phyloP scores from a whole-genome alignment of 2,329 filamentous ascomycete genomes.

The Sphaerulina populicola region DNA sequence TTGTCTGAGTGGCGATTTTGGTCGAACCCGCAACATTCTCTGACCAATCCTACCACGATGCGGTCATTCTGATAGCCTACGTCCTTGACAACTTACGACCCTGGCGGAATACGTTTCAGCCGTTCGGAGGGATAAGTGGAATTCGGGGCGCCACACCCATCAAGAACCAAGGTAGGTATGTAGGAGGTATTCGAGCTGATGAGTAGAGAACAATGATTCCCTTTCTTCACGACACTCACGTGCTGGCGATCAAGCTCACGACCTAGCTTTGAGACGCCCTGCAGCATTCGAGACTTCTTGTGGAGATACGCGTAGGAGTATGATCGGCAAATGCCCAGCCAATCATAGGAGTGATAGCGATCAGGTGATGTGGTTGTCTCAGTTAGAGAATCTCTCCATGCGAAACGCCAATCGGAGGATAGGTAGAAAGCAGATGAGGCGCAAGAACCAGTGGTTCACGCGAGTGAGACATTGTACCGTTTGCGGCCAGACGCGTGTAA shows the following conservation, averaged over 20 bases:
- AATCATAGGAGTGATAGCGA: neutral
- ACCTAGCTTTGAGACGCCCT: neutral
- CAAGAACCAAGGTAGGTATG: neutral
- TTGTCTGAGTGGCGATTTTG: constrained; percentile 4
- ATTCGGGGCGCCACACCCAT: constrained; percentile 5
- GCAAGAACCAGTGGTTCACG: constrained; percentile 5
- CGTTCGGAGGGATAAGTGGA: constrained; percentile 3
- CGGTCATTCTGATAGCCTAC: neutral
- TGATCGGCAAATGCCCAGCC: constrained; percentile 2
- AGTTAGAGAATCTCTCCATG: neutral
- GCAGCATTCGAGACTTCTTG: constrained; percentile 1
- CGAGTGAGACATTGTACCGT: constrained; percentile 6
- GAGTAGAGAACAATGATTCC: constrained; percentile 6
- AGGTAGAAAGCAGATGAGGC: constrained; percentile 2
- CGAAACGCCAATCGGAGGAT: constrained; percentile 2
- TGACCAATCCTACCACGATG: constrained; percentile 6
- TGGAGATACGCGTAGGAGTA: constrained; percentile 2
- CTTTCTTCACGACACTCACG: neutral
- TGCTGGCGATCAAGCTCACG: neutral
- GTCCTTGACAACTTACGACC: neutral
- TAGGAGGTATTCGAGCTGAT: neutral
- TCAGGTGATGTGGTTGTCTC: constrained; percentile 2
- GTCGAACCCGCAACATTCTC: neutral
- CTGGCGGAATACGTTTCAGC: constrained; percentile 2
- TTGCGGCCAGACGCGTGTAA: constrained; percentile 2